Evolutionary conservation across 257 asterid species (phyloP).

Genomic region (Fraxinus anomala): DNA sequence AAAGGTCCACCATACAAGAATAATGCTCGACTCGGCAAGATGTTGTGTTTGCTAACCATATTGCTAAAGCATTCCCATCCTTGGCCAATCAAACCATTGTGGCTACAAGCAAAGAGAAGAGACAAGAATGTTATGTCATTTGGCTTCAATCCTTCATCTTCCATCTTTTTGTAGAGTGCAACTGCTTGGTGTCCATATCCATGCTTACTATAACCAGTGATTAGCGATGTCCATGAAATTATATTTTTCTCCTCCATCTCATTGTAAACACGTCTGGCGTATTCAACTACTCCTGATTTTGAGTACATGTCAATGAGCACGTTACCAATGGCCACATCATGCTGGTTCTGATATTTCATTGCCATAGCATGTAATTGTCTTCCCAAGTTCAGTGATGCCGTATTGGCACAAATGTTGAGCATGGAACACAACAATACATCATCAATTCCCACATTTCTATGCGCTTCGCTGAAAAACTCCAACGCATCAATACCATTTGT

Average conservation of each 20-base stretch:
- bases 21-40: constrained; percentile 47
- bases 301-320: constrained; percentile 66
- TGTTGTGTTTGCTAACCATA: constrained; percentile 39
- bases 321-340: constrained; percentile 42
- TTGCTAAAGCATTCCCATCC: constrained; percentile 47
- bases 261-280: constrained; percentile 47
- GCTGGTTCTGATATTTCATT: constrained; percentile 35
- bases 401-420: constrained; percentile 51
- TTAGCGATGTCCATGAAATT: constrained; percentile 61
- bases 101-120: constrained; percentile 60
- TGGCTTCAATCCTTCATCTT: constrained; percentile 48
- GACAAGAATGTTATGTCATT: constrained; percentile 53
- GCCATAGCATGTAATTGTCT: constrained; percentile 45
- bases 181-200: constrained; percentile 53
- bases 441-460: constrained; percentile 32
- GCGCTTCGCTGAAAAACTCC: constrained; percentile 39
- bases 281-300: constrained; percentile 54
- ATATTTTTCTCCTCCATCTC: constrained; percentile 51
- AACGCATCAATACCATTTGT: constrained; percentile 33
- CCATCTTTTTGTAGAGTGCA: constrained; percentile 44
- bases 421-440: constrained; percentile 47
- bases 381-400: constrained; percentile 45
- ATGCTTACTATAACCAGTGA: constrained; percentile 49
- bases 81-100: constrained; percentile 44
- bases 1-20: constrained; percentile 53